Base-by-base conservation (phyloP, 164 flowering plant genomes). In the Pachysandra terminalis region DNA sequence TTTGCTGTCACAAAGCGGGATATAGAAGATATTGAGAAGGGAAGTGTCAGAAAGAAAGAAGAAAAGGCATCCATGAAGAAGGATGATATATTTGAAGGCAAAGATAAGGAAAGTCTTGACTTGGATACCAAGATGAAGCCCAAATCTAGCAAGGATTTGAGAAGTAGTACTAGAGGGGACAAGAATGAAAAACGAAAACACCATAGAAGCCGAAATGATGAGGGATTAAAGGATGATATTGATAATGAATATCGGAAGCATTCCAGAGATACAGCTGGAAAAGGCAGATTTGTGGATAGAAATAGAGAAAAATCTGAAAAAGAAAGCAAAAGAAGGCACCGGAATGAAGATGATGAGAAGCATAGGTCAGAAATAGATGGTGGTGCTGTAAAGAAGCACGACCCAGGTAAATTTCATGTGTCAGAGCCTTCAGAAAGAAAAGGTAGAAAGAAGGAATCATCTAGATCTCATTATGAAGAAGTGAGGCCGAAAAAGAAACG, bases 401-500 rank as follows among this genome's bases (percentile, higher is more conserved):
- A 77, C 66, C 64, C 70, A 0, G 69, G 74, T 32, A 82, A 73
- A 70, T 53, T 73, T 32, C 79, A 69, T 9, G 79, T 71, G 57
- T 61, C 71, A 1, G 84, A 82, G 22, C 45, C 68, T 75, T 57
- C 64, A 26, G 88, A 77, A 28, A 83, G 80, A 75, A 86, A 78
- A 70, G 80, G 80, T 26, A 65, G 74, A 61, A 74, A 65, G 69
- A 83, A 75, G 28, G 82, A 80, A 58, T 70, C 77, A 17, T 69
- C 82, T 21, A 77, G 70, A 61, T 72, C 80, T 58, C 83, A 66
- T 68, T 52, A 75, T 59, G 90, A 87, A 66, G 89, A 81, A 65
- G 60, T 72, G 24, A 85, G 78, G 71, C 63, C 71, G 59, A 91
- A 86, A 79, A 81, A 87, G 63, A 86, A 86, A 76, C 77, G 91